Evolutionary conservation across 2,329 filamentous ascomycete genomes (phyloP).

Genomic region (Paecilomyces sp.): DNA sequence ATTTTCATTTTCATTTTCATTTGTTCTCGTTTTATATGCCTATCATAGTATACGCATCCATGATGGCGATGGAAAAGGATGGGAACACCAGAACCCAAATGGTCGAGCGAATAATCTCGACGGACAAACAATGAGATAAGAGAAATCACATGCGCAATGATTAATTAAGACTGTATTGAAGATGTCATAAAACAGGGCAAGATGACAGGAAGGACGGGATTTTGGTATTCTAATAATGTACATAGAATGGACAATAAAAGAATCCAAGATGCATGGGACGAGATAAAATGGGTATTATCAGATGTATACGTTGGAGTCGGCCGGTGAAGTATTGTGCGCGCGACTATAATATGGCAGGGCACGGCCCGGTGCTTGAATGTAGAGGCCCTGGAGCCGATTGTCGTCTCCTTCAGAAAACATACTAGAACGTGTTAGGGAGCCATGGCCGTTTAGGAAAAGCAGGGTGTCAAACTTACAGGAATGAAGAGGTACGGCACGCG

Average conservation of each 20-base stretch:
- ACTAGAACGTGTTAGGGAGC: neutral
- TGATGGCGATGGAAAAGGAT: neutral
- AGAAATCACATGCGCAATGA: neutral
- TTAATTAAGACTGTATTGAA: neutral
- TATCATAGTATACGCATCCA: neutral
- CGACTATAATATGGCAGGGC: neutral
- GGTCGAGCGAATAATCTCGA: neutral
- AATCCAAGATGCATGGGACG: neutral
- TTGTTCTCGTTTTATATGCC: neutral
- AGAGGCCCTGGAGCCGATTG: neutral
- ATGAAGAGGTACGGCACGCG: constrained; percentile 80
- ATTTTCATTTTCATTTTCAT: neutral
- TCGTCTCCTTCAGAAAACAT: neutral
- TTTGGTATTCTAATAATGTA: neutral
- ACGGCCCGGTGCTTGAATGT: neutral
- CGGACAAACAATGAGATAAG: neutral
- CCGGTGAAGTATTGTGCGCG: neutral
- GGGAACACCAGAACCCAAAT: neutral
- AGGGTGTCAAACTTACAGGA: constrained; percentile 44
- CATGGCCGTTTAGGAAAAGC: neutral
- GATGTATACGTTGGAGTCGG: neutral
- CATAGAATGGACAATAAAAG: neutral
- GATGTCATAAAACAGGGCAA: neutral
- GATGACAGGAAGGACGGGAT: neutral
- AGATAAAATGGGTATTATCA: neutral